Percentiles rank a stretch among this genome's conserved stretches.
These are phyloP conservation scores for grape (Vitis vinifera) DNA, from an alignment of 164 flowering plant species.

Conservation along the genomic window ASM3070453v1 NC_081809.1:16031501-16032000, in stretches of 20 bases:
- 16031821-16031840: slow-evolving; percentile 20
- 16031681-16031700: slow-evolving; percentile 10
- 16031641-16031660: slow-evolving; percentile 20
- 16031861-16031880: slow-evolving; percentile 19
- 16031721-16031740: slow-evolving; percentile 16
- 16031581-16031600: slow-evolving; percentile 34
- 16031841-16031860: slow-evolving; percentile 20
- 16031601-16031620: neutral
- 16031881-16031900: neutral
- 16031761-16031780: slow-evolving; percentile 21
- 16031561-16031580: slow-evolving; percentile 37
- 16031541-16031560: slow-evolving; percentile 25
- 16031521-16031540: slow-evolving; percentile 16
- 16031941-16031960: slow-evolving; percentile 3
- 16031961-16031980: neutral
- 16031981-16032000: slow-evolving; percentile 23
- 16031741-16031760: slow-evolving; percentile 12
- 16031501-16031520: slow-evolving; percentile 21
- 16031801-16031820: slow-evolving; percentile 14
- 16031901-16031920: slow-evolving; percentile 18
- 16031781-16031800: slow-evolving; percentile 7
- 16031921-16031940: slow-evolving; percentile 19
- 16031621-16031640: slow-evolving; percentile 5
- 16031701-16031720: slow-evolving; percentile 8
- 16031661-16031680: slow-evolving; percentile 19